phyloP scores from a whole-genome alignment of 495 filamentous ascomycete species.

The Amorphotheca resinae region DNA sequence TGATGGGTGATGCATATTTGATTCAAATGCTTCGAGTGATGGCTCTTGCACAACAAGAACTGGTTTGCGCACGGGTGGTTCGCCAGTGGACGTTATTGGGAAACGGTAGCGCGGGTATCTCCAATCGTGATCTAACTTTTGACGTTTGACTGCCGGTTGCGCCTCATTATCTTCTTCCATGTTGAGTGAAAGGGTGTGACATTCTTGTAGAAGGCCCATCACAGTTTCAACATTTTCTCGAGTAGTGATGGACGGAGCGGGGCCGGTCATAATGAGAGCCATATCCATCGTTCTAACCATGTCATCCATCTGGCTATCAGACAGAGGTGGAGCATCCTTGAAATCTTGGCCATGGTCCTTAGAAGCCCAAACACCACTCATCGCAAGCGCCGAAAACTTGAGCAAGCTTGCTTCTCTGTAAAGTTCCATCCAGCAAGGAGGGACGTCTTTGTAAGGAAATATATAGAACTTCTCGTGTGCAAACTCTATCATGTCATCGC shows the following conservation, averaged over 20 bases:
- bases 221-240: slow-evolving; percentile 41
- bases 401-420: slow-evolving; percentile 69
- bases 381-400: slow-evolving; percentile 37
- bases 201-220: slow-evolving; percentile 32
- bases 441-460: slow-evolving; percentile 64
- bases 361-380: slow-evolving; percentile 8
- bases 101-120: not conserved
- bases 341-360: not conserved
- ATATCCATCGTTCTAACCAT: slow-evolving; percentile 53
- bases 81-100: not conserved
- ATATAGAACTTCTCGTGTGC: slow-evolving; percentile 54
- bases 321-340: slow-evolving; percentile 1
- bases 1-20: slow-evolving; percentile 34
- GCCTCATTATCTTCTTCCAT: not conserved
- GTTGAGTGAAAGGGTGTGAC: not conserved
- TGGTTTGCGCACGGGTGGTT: slow-evolving; percentile 23
- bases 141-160: slow-evolving; percentile 16
- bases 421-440: slow-evolving; percentile 59
- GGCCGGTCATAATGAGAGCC: slow-evolving; percentile 72
- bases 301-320: slow-evolving; percentile 7
- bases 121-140: slow-evolving; percentile 8
- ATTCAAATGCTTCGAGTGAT: slow-evolving; percentile 52
- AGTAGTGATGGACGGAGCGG: slow-evolving; percentile 34
- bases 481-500: slow-evolving; percentile 31
- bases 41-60: slow-evolving; percentile 25